Conservation (phyloP, 129 eudicot species). For the Dittrichia graveolens region DNA sequence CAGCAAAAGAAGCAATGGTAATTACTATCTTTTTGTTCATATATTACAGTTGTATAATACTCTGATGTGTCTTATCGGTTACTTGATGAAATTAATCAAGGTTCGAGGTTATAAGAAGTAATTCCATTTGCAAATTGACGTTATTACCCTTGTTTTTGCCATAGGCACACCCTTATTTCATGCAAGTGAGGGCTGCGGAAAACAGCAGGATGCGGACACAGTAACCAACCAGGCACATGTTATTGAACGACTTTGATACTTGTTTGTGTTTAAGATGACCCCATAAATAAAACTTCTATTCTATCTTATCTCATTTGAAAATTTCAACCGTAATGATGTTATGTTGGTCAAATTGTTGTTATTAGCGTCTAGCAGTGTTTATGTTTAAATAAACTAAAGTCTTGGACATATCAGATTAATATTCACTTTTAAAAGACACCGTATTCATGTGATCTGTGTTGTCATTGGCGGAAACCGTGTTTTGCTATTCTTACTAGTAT, state of each 20-base stretch:
- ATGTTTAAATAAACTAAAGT: conserved; percentile 30
- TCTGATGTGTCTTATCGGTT: neutral
- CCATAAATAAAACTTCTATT: conserved; percentile 25
- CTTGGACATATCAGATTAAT: conserved; percentile 13
- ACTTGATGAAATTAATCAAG: neutral
- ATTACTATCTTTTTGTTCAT: neutral
- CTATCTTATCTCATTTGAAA: conserved; percentile 3
- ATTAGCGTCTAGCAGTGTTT: conserved; percentile 19
- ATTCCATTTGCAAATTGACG: neutral
- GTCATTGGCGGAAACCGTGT: neutral
- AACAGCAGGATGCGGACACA: conserved; percentile 85
- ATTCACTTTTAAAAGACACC: conserved; percentile 1
- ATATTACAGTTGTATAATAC: neutral
- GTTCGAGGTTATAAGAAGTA: neutral
- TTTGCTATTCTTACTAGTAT: neutral
- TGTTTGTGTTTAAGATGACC: conserved; percentile 29
- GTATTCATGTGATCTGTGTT: neutral
- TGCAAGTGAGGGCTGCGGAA: conserved; percentile 93
- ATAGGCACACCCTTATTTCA: conserved; percentile 90
- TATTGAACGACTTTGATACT: conserved; percentile 12
- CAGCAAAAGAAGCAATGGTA: conserved; percentile 99
- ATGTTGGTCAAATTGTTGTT: conserved; percentile 20
- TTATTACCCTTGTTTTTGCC: neutral
- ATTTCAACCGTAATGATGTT: conserved; percentile 7
- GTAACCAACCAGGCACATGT: conserved; percentile 32